These are phyloP conservation scores for Anthoceros angustus DNA, from an alignment of 225 moss, liverwort and hornwort genomes.

Conservation along the genomic window DNA sequence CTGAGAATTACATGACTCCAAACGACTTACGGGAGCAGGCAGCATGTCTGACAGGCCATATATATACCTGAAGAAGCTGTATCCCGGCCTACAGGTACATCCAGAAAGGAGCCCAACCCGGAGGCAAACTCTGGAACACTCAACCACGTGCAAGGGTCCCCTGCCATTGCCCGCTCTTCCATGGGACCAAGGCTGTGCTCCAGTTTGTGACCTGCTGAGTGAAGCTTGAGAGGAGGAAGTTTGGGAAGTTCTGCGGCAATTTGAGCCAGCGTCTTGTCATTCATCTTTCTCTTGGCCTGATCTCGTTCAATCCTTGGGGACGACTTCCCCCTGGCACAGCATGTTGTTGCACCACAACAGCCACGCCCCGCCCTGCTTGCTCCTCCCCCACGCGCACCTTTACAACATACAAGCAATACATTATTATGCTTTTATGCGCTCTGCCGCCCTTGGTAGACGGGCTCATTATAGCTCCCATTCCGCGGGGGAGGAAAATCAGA, in stretches of 20 bases:
- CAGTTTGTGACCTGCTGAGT: slow-evolving; percentile 62
- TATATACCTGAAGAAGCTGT: slow-evolving; percentile 64
- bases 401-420: too few species aligned
- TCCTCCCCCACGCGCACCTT: too few species aligned
- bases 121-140: slow-evolving; percentile 31
- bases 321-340: too few species aligned
- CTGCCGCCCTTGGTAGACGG: too few species aligned
- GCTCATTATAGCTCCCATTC: too few species aligned
- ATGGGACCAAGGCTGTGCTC: slow-evolving; percentile 32
- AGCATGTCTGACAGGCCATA: background rate
- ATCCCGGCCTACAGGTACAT: slow-evolving; percentile 93
- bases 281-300: too few species aligned
- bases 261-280: too few species aligned
- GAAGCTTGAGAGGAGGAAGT: slow-evolving; percentile 77
- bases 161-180: slow-evolving; percentile 32
- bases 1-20: background rate
- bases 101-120: slow-evolving; percentile 82
- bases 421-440: too few species aligned
- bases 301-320: too few species aligned
- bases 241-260: slow-evolving; percentile 41
- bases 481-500: too few species aligned
- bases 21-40: background rate
- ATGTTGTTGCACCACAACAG: too few species aligned
- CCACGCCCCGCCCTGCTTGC: too few species aligned
- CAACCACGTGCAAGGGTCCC: slow-evolving; percentile 26